Percentiles rank a stretch among this genome's conserved stretches.
Evolutionary conservation across 2,329 filamentous ascomycete genomes (phyloP).

Genomic region (Nectriaceae sp.): DNA sequence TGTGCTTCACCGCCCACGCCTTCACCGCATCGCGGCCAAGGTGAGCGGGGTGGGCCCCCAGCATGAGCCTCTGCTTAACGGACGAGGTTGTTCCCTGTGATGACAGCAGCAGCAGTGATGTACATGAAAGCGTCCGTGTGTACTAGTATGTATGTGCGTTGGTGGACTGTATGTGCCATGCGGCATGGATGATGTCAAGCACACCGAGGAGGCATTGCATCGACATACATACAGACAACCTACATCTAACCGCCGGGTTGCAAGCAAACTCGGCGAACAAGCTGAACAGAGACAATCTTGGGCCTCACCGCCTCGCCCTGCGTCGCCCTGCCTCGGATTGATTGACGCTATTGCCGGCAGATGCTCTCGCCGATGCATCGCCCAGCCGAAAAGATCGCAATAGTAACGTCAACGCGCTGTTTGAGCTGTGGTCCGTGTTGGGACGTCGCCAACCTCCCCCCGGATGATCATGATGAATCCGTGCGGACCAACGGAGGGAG

Average conservation of each 20-base stretch:
- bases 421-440: neutral
- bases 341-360: no score
- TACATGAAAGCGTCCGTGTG: neutral
- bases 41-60: neutral
- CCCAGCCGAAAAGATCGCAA: no score
- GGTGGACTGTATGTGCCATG: neutral
- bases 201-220: neutral
- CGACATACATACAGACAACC: neutral
- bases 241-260: neutral
- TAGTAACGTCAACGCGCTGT: no score
- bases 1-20: neutral
- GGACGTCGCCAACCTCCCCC: neutral
- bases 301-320: conserved; percentile 8
- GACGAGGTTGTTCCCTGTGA: no score
- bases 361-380: no score
- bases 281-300: neutral
- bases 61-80: neutral
- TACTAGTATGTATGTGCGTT: neutral
- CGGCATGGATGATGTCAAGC: neutral
- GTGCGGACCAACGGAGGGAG: neutral
- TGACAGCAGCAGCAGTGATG: no score
- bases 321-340: no score
- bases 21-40: neutral
- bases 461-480: no score
- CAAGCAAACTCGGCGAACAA: no score